phyloP scores from a whole-genome alignment of 257 asterid species.

The Solanum appendiculatum region DNA sequence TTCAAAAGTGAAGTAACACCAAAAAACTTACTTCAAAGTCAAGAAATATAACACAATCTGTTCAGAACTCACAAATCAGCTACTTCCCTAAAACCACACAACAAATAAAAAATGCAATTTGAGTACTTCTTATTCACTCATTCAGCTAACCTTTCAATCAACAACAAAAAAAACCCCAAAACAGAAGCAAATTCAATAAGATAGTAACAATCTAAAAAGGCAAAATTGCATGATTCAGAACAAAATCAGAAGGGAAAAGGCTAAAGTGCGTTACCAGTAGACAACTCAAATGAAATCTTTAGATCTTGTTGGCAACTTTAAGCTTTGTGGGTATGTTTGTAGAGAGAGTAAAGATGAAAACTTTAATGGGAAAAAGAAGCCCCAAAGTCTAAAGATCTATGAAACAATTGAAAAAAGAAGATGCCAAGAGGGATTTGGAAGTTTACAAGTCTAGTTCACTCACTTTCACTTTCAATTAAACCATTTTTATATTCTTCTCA shows the following conservation, averaged over 20 bases:
- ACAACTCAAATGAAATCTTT: neutral
- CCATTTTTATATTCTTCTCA: neutral
- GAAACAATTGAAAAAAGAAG: neutral
- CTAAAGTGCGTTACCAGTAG: neutral
- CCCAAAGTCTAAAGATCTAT: neutral
- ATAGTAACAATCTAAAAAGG: neutral
- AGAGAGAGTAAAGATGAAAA: constrained; percentile 4
- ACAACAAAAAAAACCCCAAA: neutral
- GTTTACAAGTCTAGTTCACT: neutral
- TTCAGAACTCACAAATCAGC: neutral
- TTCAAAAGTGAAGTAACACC: neutral
- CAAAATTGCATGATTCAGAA: neutral
- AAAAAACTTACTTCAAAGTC: neutral
- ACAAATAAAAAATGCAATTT: neutral
- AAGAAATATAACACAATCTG: neutral
- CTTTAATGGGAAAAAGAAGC: neutral
- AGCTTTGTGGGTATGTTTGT: neutral
- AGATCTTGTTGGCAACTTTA: constrained; percentile 2
- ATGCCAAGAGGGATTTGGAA: neutral
- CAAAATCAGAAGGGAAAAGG: neutral
- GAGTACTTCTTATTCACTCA: neutral
- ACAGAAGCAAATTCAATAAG: neutral
- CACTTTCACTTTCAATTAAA: neutral
- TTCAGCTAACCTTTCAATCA: neutral
- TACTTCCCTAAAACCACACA: neutral